phyloP scores from a whole-genome alignment of 495 filamentous ascomycete genomes.

The Hyphodiscus hymeniophilus region DNA sequence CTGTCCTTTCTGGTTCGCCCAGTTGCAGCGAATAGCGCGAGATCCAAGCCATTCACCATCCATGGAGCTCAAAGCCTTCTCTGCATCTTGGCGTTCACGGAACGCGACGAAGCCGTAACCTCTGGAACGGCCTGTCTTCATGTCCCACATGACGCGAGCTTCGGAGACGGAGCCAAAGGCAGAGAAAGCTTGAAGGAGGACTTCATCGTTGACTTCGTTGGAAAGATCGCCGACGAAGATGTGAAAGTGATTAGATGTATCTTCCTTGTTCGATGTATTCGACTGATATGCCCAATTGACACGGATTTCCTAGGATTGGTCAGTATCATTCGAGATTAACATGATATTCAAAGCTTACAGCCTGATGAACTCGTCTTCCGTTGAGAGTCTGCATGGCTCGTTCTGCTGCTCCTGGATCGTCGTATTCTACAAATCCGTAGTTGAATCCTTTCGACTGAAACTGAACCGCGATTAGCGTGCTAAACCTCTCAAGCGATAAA shows the following conservation, averaged over 20 bases:
- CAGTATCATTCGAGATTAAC: conserved; percentile 6
- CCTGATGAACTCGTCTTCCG: conserved; percentile 88
- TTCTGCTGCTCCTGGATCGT: conserved; percentile 93
- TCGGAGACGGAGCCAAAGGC: conserved; percentile 97
- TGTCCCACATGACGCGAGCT: conserved; percentile 99
- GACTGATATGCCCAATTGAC: conserved; percentile 99
- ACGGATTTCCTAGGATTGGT: conserved; percentile 74
- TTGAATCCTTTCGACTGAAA: conserved; percentile 89
- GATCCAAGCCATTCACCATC: conserved; percentile 99
- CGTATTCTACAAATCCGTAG: conserved; percentile 98
- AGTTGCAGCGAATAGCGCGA: conserved; percentile 97
- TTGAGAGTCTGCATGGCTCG: conserved; percentile 96
- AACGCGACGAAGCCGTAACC: conserved; percentile 99
- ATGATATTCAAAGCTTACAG: conserved; percentile 49
- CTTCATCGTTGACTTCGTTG: conserved; percentile 98
- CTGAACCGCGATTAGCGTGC: conserved; percentile 22
- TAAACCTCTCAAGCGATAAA: conserved; percentile 1
- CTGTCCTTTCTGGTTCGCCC: conserved; percentile 99
- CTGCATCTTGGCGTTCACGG: conserved; percentile 86
- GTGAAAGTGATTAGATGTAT: conserved; percentile 97
- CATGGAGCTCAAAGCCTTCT: conserved; percentile 95
- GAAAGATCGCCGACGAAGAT: conserved; percentile 98
- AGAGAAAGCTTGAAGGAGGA: conserved; percentile 89
- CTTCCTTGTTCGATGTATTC: conserved; percentile 90
- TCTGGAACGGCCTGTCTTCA: conserved; percentile 97